Base-by-base conservation (phyloP, 2,329 filamentous ascomycete species). In the Aspergillus jensenii region DNA sequence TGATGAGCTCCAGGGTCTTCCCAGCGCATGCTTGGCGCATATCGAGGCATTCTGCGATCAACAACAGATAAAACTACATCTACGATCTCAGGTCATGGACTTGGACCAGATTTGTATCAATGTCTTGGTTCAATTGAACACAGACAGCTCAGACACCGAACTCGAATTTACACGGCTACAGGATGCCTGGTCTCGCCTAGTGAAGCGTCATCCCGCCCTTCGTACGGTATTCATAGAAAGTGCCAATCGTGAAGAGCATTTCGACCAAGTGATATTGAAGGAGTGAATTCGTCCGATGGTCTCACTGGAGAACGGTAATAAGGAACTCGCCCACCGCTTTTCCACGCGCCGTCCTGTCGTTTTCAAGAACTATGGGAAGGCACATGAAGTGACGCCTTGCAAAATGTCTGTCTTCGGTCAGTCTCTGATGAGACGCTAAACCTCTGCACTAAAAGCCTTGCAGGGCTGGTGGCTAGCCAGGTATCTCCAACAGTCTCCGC, bases 151-250 rank as follows among this genome's bases (percentile, higher is more conserved):
- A 2, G 37, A 37, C 12, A 37, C 17, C 7, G 31, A 44, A 9
- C 23, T 53, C 12, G 44, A 58, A 12, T 43, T 39, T 17, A 6
- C n/a, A 15, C 43, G 43, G 11, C 43, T 58, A 8, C 43, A 37
- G 5, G 45, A 50, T 11, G 67, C 71, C 7, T 74, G 72, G 72
- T 63, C 68, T 19, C 39, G 46, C 3, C 56, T 74, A 2, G 68
- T 72, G 4, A 56, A 65, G 14, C 71, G 71, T 7, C 72, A 74
- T 35, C 60, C 68, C 6, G 65, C 71, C 7, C 59, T 74, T 3
- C 60, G 70, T 50, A 73, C 70, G 1, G 58, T 68, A 8, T 70
- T 73, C 52, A 65, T 71, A 27, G 64, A 72, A 35, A 71, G 68
- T 56, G 62, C 65, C 4, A 65, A 70, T 39, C 50, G 62, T 8